These are phyloP conservation scores for Endoconidiophora polonica DNA, from an alignment of 2,329 filamentous ascomycete species.

Conservation along the genomic window DNA sequence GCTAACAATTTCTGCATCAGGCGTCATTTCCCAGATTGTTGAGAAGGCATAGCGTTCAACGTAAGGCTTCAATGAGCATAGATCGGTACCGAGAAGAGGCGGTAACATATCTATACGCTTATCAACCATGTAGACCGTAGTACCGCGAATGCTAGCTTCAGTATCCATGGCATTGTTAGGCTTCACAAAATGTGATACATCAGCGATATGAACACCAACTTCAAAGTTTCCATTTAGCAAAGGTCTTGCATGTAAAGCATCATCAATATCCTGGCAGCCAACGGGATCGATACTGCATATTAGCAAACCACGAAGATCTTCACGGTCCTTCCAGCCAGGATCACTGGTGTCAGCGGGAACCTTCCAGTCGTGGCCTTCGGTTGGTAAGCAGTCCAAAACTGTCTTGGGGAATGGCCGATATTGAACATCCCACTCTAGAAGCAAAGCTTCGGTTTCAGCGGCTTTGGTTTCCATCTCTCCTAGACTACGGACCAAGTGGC, in stretches of 20 bases:
- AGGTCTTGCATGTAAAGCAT: conserved; percentile 73
- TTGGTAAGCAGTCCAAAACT: conserved; percentile 80
- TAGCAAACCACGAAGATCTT: conserved; percentile 68
- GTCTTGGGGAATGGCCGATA: conserved; percentile 94
- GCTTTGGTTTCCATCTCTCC: conserved; percentile 91
- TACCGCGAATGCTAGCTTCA: conserved; percentile 84
- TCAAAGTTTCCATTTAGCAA: conserved; percentile 88
- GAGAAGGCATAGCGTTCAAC: conserved; percentile 89
- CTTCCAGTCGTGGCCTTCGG: conserved; percentile 84
- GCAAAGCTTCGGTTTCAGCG: conserved; percentile 88
- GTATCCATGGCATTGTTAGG: conserved; percentile 94
- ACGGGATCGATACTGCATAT: conserved; percentile 96
- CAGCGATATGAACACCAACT: conserved; percentile 94
- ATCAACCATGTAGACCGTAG: conserved; percentile 93
- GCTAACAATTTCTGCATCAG: conserved; percentile 68
- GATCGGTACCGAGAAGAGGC: conserved; percentile 83
- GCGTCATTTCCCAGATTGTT: conserved; percentile 73
- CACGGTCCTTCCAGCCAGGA: conserved; percentile 70
- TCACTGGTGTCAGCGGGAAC: conserved; percentile 68
- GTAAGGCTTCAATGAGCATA: conserved; percentile 92
- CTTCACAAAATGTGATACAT: conserved; percentile 98
- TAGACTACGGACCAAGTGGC: conserved; percentile 83
- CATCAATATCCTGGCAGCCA: conserved; percentile 95
- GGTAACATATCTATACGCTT: conserved; percentile 99
- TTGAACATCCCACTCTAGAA: conserved; percentile 93